Percentiles rank a stretch among this genome's conserved stretches.
Conservation (phyloP, 2,329 filamentous ascomycete species). For the Macrophomina phaseolina region DNA sequence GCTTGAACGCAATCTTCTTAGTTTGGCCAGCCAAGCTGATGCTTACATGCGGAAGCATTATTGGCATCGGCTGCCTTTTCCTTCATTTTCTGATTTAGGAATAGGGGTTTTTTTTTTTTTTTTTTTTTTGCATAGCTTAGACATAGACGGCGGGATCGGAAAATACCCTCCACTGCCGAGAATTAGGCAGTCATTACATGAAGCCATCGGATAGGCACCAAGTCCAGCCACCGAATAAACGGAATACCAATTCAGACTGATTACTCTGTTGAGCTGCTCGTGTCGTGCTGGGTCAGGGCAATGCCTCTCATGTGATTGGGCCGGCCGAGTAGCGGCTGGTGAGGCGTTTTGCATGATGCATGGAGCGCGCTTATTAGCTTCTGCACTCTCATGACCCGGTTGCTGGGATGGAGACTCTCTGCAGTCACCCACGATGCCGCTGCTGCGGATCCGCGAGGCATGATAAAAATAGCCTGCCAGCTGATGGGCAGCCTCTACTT, state of each 20-base stretch:
- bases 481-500: no score
- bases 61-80: neutral
- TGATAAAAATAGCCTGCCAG: neutral
- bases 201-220: neutral
- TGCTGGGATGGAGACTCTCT: neutral
- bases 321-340: neutral
- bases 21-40: neutral
- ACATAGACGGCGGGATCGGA: neutral
- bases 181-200: neutral
- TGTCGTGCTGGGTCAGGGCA: neutral
- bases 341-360: neutral
- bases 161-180: constrained; percentile 1
- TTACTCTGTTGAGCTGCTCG: neutral
- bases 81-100: neutral
- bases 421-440: neutral
- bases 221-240: neutral
- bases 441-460: neutral
- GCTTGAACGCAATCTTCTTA: neutral
- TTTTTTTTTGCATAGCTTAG: neutral
- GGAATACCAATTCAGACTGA: neutral
- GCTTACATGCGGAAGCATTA: neutral
- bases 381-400: neutral
- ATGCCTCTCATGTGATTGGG: neutral
- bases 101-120: neutral
- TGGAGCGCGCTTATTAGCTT: neutral